Base-by-base conservation (phyloP, 2,329 filamentous ascomycete species). In the Colletotrichum aenigma region DNA sequence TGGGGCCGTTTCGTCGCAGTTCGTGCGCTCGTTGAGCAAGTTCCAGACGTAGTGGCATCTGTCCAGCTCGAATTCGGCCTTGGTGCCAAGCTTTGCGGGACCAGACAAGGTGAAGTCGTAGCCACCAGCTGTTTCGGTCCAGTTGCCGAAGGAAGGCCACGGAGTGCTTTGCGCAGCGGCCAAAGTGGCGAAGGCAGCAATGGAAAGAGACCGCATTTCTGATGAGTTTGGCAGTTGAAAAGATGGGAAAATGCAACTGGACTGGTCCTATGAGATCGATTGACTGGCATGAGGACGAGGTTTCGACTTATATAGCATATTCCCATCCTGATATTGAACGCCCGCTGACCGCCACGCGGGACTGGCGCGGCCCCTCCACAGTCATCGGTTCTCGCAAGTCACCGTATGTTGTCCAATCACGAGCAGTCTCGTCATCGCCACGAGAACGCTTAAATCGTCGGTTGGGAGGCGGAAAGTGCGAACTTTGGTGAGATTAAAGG, bases 31-130 rank as follows among this genome's bases (percentile, higher is more conserved):
- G n/a, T 73, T 65, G 56, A 73, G 15, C 7, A 65, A 3, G 16
- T 48, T 58, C 62, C 64, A 73, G 61, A 77, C 74, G 7, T 65
- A 70, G 32, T 78, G 77, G 24, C 76, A 76, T 13, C 71, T 65
- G n/a, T 74, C 65, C 12, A 78, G 43, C 32, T 78, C 76, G 52
- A 76, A 77, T 6, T 64, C 28, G 21, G 34, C 48, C 58, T 78
- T 78, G 28, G 65, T 75, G n/a, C 62, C 60, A 1, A 77, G 68
- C 12, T 48, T 68, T 1, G 18, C 55, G 16, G 77, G 77, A 13
- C 77, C 77, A 2, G 74, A 76, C 9, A 77, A 67, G 30, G 68
- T 56, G 70, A 70, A 78, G 2, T 62, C 21, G 43, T 69, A 60
- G 34, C 70, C 70, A 6, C 71, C 55, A 9, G 61, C 52, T 1